These are phyloP conservation scores for Aspergillus aculeatinus DNA, from an alignment of 2,329 filamentous ascomycete species.

Conservation along the genomic window DNA sequence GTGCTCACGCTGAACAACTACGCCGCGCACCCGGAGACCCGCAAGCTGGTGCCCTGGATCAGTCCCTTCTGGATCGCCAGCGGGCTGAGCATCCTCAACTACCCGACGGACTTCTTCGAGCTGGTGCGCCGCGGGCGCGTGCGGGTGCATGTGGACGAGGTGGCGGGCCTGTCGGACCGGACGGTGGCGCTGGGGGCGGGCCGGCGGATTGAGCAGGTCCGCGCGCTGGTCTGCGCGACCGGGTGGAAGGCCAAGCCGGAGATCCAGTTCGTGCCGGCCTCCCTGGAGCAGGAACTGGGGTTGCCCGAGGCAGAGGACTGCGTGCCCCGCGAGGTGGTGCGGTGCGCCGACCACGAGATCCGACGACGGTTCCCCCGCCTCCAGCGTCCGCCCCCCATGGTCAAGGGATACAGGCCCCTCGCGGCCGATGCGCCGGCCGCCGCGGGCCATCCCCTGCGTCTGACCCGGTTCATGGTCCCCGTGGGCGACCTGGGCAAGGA, in stretches of 20 bases:
- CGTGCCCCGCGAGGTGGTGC: constrained; percentile 38
- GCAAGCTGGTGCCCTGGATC: constrained; percentile 49
- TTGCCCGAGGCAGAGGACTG: constrained; percentile 42
- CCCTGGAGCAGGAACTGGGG: constrained; percentile 47
- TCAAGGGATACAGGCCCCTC: constrained; percentile 29
- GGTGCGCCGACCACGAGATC: constrained; percentile 52
- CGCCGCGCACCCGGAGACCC: constrained; percentile 45
- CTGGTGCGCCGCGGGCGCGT: constrained; percentile 56
- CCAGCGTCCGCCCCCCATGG: constrained; percentile 39
- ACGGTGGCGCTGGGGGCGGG: constrained; percentile 56
- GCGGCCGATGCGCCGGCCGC: constrained; percentile 34
- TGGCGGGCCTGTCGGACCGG: constrained; percentile 55
- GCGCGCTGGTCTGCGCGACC: constrained; percentile 56
- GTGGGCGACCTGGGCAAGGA: constrained; percentile 37
- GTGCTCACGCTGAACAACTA: constrained; percentile 49
- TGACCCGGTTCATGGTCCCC: constrained; percentile 50
- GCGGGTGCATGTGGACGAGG: constrained; percentile 55
- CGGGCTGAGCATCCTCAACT: constrained; percentile 62
- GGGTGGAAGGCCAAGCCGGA: constrained; percentile 56
- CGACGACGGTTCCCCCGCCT: constrained; percentile 53
- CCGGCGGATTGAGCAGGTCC: constrained; percentile 52
- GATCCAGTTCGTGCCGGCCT: constrained; percentile 49
- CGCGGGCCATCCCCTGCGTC: constrained; percentile 48
- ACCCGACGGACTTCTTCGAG: constrained; percentile 57
- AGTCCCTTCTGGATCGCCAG: constrained; percentile 55